These are phyloP conservation scores for Backusella macrospora DNA, from an alignment of 192 early-diverging fungal species.

Conservation along the genomic window DNA sequence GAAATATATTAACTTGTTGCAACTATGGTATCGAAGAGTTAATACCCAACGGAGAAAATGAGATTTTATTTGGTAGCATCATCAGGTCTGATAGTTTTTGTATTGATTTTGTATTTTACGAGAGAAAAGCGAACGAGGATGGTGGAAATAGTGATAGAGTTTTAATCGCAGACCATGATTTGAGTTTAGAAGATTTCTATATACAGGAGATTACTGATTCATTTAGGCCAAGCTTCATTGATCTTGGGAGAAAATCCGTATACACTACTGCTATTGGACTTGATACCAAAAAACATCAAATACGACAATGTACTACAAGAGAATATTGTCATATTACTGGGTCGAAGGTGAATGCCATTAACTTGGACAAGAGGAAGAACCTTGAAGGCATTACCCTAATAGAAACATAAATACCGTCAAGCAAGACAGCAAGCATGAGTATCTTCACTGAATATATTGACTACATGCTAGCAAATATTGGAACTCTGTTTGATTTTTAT, in stretches of 20 bases:
- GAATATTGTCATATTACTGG: neutral
- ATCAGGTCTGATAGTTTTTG: no score
- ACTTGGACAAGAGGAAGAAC: neutral
- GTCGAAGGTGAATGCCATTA: neutral
- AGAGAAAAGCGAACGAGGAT: no score
- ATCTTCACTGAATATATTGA: neutral
- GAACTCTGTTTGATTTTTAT: neutral
- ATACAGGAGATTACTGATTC: neutral
- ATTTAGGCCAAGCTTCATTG: neutral
- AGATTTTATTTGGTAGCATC: no score
- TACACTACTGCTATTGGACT: neutral
- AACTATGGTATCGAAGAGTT: no score
- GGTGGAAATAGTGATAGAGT: no score
- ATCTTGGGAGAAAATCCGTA: neutral
- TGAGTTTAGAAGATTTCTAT: neutral
- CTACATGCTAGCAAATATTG: neutral
- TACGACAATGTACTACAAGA: neutral
- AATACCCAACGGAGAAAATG: no score
- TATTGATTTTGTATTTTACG: no score
- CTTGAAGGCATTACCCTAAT: neutral
- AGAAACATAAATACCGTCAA: neutral
- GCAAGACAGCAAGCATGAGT: neutral
- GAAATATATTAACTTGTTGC: no score
- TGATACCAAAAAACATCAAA: neutral
- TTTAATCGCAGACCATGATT: neutral